Evolutionary conservation across 352 stramenopile species (phyloP), one percentile per base, ranked within the genome.

Genomic region (Globisporangium lucens): DNA sequence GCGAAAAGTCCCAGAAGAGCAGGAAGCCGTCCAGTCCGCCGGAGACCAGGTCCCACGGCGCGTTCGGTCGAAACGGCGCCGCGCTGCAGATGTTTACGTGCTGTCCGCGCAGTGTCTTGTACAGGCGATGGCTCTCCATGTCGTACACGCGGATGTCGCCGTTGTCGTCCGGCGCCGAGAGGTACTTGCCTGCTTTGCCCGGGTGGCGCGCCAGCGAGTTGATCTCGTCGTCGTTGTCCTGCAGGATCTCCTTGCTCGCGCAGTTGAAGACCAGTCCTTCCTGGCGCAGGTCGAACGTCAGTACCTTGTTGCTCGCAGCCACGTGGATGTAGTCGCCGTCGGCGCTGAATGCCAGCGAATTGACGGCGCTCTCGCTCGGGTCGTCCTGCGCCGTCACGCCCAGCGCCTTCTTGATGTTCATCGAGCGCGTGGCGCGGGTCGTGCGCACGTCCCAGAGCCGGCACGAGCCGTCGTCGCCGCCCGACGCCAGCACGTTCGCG

Each of bases 1-100:
- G 80, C 27, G 73, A 87, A 69, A 93, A 86, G 61, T 93, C 85
- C 85, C 85, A 93, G 72, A 91, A 93, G 49, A 86, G 67, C 30
- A 93, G 63, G 33, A 85, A 57, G 46, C 85, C 83, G 58, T 93
- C 85, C 70, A 91, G 80, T 22, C 83, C 85, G 13, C 83, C 81
- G 2, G 85, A 90, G 27, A 91, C 82, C 9, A 93, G 70, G 63
- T 93, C 85, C 80, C 85, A 93, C 24, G 83, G 77, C 59, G 78
- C 79, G 46, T 89, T 87, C 13, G 85, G 83, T 46, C 83, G 85
- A 62, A 93, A 93, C 27, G 74, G 77, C 47, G 85, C 85, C 13
- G 58, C 65, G 67, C 83, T 90, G 68, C 83, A 91, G 57, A 93
- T 80, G 58, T 91, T 93, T 12, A 63, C 67, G 68, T 93, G 85